These are phyloP conservation scores for Malassezia obtusa DNA, from an alignment of 1,284 basidiomycete genomes.

Conservation along the genomic window DNA sequence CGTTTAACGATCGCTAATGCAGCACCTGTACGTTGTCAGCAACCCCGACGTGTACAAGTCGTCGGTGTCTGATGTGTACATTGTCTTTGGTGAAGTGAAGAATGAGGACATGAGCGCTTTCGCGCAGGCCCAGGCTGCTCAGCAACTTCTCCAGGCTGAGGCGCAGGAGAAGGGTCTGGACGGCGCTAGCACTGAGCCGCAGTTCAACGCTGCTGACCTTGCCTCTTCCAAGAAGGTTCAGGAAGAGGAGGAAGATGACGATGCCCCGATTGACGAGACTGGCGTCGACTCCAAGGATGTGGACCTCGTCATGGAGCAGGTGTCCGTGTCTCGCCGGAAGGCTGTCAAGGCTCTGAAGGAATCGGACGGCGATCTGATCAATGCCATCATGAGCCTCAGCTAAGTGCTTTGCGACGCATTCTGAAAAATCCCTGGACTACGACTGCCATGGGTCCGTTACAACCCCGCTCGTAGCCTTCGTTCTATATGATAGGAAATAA, in stretches of 20 bases:
- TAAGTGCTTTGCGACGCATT: slow-evolving; percentile 9
- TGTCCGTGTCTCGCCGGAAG: slow-evolving; percentile 45
- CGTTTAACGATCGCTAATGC: slow-evolving; percentile 39
- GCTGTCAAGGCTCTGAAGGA: slow-evolving; percentile 48
- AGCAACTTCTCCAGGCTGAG: slow-evolving; percentile 61
- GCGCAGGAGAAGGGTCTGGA: slow-evolving; percentile 50
- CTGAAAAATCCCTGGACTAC: background rate
- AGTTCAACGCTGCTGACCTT: slow-evolving; percentile 13
- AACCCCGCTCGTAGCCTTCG: no score
- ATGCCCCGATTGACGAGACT: slow-evolving; percentile 48
- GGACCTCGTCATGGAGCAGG: slow-evolving; percentile 80
- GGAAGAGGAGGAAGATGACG: slow-evolving; percentile 47
- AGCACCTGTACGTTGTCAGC: slow-evolving; percentile 85
- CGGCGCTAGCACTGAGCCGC: slow-evolving; percentile 16
- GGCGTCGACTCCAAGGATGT: slow-evolving; percentile 76
- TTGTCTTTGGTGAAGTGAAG: slow-evolving; percentile 97
- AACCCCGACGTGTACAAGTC: slow-evolving; percentile 97
- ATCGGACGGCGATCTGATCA: slow-evolving; percentile 45
- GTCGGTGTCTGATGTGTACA: slow-evolving; percentile 90
- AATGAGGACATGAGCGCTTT: slow-evolving; percentile 83
- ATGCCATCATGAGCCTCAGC: slow-evolving; percentile 46
- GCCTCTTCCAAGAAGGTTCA: slow-evolving; percentile 20
- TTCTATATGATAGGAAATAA: background rate
- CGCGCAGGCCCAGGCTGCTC: slow-evolving; percentile 71
- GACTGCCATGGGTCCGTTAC: no score